A percentile compares a stretch with the other conserved stretches of the same genome.
Evolutionary conservation across 2,329 filamentous ascomycete genomes (phyloP).

Genomic region (Neofusicoccum umdonicola): DNA sequence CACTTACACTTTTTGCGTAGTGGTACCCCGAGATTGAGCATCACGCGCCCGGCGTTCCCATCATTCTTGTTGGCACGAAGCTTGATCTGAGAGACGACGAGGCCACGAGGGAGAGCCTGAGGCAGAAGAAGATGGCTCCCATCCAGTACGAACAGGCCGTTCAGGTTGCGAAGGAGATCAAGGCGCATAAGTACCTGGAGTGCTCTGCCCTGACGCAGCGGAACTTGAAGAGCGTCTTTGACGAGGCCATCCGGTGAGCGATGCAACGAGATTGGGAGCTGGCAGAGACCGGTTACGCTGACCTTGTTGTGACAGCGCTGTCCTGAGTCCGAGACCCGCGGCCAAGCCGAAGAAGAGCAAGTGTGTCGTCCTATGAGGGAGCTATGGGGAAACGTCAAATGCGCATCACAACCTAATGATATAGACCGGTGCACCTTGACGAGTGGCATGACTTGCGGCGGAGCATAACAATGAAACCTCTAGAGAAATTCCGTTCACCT

Average conservation of each 20-base stretch:
- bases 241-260: conserved; percentile 92
- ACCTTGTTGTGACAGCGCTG: conserved; percentile 30
- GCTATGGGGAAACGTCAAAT: conserved; percentile 8
- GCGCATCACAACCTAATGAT: conserved; percentile 15
- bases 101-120: conserved; percentile 74
- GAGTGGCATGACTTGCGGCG: conserved; percentile 14
- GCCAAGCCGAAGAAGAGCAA: conserved; percentile 28
- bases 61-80: conserved; percentile 96
- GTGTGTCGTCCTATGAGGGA: conserved; percentile 29
- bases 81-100: conserved; percentile 90
- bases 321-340: conserved; percentile 40
- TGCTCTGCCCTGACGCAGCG: conserved; percentile 95
- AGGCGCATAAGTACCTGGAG: conserved; percentile 94
- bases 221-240: conserved; percentile 97
- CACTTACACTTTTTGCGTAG: conserved; percentile 48
- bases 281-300: not conserved
- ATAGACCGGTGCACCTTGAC: conserved; percentile 16
- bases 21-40: conserved; percentile 98
- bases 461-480: conserved; percentile 13
- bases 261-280: not conserved
- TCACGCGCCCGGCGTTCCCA: conserved; percentile 90
- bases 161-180: conserved; percentile 87
- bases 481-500: conserved; percentile 6
- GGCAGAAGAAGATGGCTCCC: conserved; percentile 94
- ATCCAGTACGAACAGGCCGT: conserved; percentile 92